A percentile compares a stretch with the other conserved stretches of the same genome.
phyloP scores from a whole-genome alignment of 805 yeast species.

The Zygosaccharomyces rouxii region DNA sequence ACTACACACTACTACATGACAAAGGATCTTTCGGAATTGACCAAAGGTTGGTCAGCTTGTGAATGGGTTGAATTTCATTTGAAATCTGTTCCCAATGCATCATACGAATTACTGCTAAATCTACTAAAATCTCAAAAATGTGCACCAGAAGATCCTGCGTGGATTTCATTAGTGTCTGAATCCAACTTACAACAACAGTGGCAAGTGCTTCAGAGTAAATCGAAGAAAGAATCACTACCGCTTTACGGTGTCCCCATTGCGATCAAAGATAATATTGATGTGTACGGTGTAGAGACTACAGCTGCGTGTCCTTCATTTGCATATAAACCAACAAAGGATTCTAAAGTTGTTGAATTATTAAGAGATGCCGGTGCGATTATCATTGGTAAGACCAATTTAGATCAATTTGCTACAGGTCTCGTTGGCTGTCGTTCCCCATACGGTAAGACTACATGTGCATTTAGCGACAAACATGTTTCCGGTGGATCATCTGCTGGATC shows the following conservation, averaged over 20 bases:
- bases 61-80: slow-evolving; percentile 75
- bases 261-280: slow-evolving; percentile 92
- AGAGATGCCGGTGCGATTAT: slow-evolving; percentile 89
- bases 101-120: slow-evolving; percentile 45
- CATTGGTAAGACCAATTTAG: slow-evolving; percentile 90
- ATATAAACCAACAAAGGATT: slow-evolving; percentile 64
- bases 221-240: slow-evolving; percentile 51
- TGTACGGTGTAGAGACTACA: slow-evolving; percentile 73
- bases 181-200: slow-evolving; percentile 73
- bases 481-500: slow-evolving; percentile 98
- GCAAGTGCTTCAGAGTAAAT: slow-evolving; percentile 62
- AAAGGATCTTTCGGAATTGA: slow-evolving; percentile 4
- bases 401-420: slow-evolving; percentile 95
- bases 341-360: slow-evolving; percentile 69
- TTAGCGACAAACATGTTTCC: slow-evolving; percentile 70
- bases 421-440: slow-evolving; percentile 96
- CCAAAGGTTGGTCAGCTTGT: slow-evolving; percentile 68
- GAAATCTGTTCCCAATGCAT: slow-evolving; percentile 55
- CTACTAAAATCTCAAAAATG: slow-evolving; percentile 45
- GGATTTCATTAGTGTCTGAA: slow-evolving; percentile 74
- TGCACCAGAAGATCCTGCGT: slow-evolving; percentile 70
- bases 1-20: background rate
- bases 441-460: slow-evolving; percentile 81
- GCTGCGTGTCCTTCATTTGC: slow-evolving; percentile 91
- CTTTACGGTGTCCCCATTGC: slow-evolving; percentile 95